phyloP scores from a whole-genome alignment of 495 filamentous ascomycete genomes.

The Oleoguttula mirabilis region DNA sequence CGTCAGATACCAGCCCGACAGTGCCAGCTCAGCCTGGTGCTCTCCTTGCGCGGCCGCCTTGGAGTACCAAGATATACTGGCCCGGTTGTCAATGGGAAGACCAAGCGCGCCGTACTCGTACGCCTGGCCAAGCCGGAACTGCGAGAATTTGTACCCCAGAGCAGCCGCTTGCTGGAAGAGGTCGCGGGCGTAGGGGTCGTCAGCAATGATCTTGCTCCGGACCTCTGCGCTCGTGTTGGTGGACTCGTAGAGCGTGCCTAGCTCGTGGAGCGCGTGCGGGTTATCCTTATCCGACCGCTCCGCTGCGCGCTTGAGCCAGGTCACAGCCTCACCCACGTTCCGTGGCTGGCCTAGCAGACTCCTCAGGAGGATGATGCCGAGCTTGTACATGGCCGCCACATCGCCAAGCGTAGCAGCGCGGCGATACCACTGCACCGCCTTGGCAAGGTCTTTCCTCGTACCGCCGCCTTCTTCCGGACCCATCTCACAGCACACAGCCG shows the following conservation, averaged over 20 bases:
- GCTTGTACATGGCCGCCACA: conserved; percentile 91
- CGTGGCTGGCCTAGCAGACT: conserved; percentile 82
- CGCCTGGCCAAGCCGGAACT: conserved; percentile 75
- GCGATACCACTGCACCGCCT: conserved; percentile 96
- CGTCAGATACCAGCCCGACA: conserved; percentile 94
- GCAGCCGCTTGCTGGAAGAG: conserved; percentile 83
- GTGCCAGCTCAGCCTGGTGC: conserved; percentile 82
- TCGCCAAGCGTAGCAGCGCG: conserved; percentile 83
- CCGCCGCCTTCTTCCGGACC: conserved; percentile 90
- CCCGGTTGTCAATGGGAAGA: conserved; percentile 65
- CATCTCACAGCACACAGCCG: conserved; percentile 94
- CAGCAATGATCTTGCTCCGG: conserved; percentile 49
- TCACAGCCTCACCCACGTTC: conserved; percentile 72
- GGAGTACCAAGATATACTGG: conserved; percentile 86
- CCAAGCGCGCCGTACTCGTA: conserved; percentile 86
- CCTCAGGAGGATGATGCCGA: conserved; percentile 90
- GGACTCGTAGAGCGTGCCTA: conserved; percentile 71
- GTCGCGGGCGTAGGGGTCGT: conserved; percentile 63
- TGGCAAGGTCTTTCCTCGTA: conserved; percentile 76
- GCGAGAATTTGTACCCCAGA: conserved; percentile 86
- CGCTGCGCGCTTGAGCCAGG: conserved; percentile 85
- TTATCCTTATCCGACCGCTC: conserved; percentile 81
- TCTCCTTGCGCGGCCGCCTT: conserved; percentile 86
- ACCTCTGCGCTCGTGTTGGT: conserved; percentile 38
- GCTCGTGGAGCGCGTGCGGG: conserved; percentile 88